These are phyloP conservation scores for Kwoniella sp. DNA, from an alignment of 768 basidiomycete species.

Conservation along the genomic window DNA sequence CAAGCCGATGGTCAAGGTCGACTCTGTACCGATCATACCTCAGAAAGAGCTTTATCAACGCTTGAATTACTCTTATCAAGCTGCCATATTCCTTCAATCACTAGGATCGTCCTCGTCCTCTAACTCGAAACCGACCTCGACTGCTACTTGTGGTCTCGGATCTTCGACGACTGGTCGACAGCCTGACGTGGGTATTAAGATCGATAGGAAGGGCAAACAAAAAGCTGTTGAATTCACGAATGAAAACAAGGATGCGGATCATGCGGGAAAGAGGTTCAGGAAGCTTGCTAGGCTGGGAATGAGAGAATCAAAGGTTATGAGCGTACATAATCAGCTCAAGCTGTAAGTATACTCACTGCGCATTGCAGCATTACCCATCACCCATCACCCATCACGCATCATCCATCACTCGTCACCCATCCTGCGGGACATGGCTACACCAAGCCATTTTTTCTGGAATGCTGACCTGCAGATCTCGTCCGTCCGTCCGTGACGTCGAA, in stretches of 20 bases:
- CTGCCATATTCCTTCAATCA: constrained; percentile 27
- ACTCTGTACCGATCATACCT: constrained; percentile 12
- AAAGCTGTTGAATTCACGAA: constrained; percentile 7
- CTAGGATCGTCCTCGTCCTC: constrained; percentile 2
- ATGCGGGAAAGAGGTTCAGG: constrained; percentile 10
- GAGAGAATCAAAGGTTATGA: constrained; percentile 37
- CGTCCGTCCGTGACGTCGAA: too few relatives aligned
- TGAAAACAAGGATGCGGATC: not conserved
- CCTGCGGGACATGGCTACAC: too few relatives aligned
- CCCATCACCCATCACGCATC: too few relatives aligned
- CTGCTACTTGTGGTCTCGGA: too few relatives aligned
- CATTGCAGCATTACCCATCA: too few relatives aligned
- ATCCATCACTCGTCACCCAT: too few relatives aligned
- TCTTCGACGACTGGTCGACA: not conserved
- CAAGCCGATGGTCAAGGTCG: not conserved
- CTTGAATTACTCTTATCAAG: constrained; percentile 31
- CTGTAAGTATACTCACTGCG: constrained; percentile 34
- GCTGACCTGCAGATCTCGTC: too few relatives aligned
- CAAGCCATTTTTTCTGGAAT: too few relatives aligned
- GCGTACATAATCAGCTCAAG: constrained; percentile 47
- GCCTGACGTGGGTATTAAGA: not conserved
- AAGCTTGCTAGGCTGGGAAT: constrained; percentile 37
- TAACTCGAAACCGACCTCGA: not conserved
- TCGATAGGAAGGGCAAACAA: constrained; percentile 21
- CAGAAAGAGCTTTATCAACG: constrained; percentile 33